These are phyloP conservation scores for Eucalyptus cloeziana DNA, from an alignment of 345 rosid genomes.

Conservation along the genomic window DNA sequence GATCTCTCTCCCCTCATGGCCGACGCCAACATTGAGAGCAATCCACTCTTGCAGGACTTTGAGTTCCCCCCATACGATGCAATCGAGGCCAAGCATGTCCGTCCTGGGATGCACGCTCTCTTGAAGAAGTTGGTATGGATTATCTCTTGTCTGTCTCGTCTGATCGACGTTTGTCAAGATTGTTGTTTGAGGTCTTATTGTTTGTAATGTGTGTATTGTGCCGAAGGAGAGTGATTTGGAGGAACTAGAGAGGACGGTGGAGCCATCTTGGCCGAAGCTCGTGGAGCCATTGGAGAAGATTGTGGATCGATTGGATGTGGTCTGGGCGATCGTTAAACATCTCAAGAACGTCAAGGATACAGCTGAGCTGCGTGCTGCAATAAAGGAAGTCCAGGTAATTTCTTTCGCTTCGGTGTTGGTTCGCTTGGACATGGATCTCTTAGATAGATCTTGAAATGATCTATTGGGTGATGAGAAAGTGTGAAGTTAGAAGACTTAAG, in stretches of 20 bases:
- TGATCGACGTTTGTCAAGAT: neutral
- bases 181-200: neutral
- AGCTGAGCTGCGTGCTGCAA: constrained; percentile 78
- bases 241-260: constrained; percentile 47
- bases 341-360: constrained; percentile 79
- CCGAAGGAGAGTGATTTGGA: constrained; percentile 61
- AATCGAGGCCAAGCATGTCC: constrained; percentile 52
- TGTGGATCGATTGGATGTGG: constrained; percentile 44
- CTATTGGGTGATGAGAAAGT: neutral
- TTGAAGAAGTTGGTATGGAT: constrained; percentile 48
- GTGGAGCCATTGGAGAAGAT: constrained; percentile 90
- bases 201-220: neutral
- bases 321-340: constrained; percentile 72
- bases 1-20: constrained; percentile 3
- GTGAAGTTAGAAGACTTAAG: neutral
- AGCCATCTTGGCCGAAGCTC: constrained; percentile 80
- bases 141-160: neutral
- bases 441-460: too few relatives aligned
- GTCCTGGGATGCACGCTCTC: constrained; percentile 62
- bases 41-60: constrained; percentile 62
- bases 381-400: constrained; percentile 80
- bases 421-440: neutral
- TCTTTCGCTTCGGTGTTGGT: neutral
- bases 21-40: constrained; percentile 13
- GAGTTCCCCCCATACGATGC: constrained; percentile 67